Percentiles rank a stretch among this genome's conserved stretches.
phyloP scores from a whole-genome alignment of 768 basidiomycete species.

The Agaricus blazei region DNA sequence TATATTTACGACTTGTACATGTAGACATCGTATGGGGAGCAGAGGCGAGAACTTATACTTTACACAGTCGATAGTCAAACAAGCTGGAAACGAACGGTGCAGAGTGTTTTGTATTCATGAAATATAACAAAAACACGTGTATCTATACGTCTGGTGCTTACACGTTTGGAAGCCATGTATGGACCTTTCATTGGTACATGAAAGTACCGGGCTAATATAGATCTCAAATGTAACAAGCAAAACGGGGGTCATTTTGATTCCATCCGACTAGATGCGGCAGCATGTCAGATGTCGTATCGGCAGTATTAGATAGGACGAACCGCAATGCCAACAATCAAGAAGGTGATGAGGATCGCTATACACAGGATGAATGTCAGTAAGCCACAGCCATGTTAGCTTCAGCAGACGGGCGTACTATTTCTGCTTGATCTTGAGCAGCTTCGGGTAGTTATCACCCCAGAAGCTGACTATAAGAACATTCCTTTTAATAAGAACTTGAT shows the following conservation, averaged over 20 bases:
- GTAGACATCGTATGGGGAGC: too few species aligned
- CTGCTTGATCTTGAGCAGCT: slow-evolving; percentile 35
- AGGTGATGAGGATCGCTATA: slow-evolving; percentile 41
- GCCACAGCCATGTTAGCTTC: neutral
- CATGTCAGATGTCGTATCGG: neutral
- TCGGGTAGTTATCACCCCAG: slow-evolving; percentile 39
- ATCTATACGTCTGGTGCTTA: too few species aligned
- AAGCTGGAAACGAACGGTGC: too few species aligned
- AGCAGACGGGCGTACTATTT: slow-evolving; percentile 33
- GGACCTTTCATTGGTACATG: too few species aligned
- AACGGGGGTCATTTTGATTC: slow-evolving; percentile 25
- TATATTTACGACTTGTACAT: too few species aligned
- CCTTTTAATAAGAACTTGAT: neutral
- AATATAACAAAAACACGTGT: too few species aligned
- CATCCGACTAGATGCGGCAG: slow-evolving; percentile 27
- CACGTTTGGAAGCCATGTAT: too few species aligned
- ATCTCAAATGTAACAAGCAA: slow-evolving; percentile 26
- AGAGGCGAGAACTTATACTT: too few species aligned
- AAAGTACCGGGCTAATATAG: neutral
- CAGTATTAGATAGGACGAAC: slow-evolving; percentile 19
- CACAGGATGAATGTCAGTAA: neutral
- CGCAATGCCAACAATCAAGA: slow-evolving; percentile 48
- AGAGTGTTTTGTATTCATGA: too few species aligned
- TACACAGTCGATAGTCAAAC: too few species aligned
- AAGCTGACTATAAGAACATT: slow-evolving; percentile 25